These are phyloP conservation scores for Apiospora marii DNA, from an alignment of 2,329 filamentous ascomycete species.

Conservation along the genomic window DNA sequence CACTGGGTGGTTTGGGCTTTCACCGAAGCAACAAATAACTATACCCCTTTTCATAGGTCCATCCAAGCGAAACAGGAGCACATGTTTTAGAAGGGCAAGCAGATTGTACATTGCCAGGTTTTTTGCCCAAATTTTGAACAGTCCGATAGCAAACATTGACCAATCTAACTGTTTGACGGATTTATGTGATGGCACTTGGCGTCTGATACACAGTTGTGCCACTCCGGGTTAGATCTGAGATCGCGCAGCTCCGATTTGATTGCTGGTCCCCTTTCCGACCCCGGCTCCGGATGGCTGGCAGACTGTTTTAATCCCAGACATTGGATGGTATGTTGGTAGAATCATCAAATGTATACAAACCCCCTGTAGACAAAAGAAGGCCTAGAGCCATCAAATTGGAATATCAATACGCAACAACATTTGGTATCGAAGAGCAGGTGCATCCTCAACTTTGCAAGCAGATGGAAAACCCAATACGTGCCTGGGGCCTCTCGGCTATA, in stretches of 20 bases:
- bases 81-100: slow-evolving; percentile 10
- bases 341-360: not conserved
- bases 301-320: no score
- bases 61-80: not conserved
- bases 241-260: not conserved
- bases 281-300: not conserved
- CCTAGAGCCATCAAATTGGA: not conserved
- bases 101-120: not conserved
- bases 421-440: not conserved
- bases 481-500: not conserved
- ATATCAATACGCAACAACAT: not conserved
- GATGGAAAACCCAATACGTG: not conserved
- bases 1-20: not conserved
- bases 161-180: not conserved
- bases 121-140: not conserved
- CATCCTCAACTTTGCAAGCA: not conserved
- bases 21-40: not conserved
- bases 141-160: not conserved
- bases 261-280: not conserved
- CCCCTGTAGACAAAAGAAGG: not conserved
- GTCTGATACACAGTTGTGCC: not conserved
- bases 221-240: not conserved
- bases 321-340: no score
- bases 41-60: not conserved
- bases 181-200: not conserved